Evolutionary conservation across 495 filamentous ascomycete genomes (phyloP), one percentile per base, ranked within the genome.

Genomic region (Xylaria sp.): DNA sequence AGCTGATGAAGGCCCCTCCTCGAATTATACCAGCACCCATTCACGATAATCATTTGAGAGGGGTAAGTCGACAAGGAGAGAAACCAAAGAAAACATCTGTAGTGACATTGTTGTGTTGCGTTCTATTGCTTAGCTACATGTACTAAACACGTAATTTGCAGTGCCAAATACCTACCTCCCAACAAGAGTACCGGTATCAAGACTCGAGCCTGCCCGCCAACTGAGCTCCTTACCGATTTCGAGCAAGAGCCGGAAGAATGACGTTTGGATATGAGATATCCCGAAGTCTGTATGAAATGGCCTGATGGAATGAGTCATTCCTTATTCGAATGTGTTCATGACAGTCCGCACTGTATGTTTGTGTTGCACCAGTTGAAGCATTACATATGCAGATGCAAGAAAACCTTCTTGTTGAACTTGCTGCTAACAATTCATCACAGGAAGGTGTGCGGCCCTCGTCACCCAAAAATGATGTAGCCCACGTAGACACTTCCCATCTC

Each of bases 401-500:
- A 37, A 5, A 15, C 59, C 59, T 62, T 62, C 59, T 62, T 14
- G 33, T 40, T 40, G 31, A 59, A 37, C 35, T n/a, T 41, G 33
- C 58, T 24, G 26, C 58, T 61, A 14, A 61, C 37, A 43, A 14
- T 37, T 41, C 35, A 24, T 15, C n/a, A 1, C 12, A 41, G 37
- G 58, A 61, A 61, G 26, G 31, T 11, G 19, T 31, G 33, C 55
- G 29, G n/a, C 26, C 26, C 5, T 55, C 33, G 17, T 59, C 19
- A 37, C 11, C 2, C 19, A 19, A 59, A 2, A 40, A n/a, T n/a
- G 31, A 12, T 12, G 33, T 37, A 35, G 57, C 31, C 7, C 12
- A 17, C 12, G n/a, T n/a, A 50, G 26, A 26, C 52, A 55, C 52
- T 17, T 15, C 31, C 52, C 24, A 14, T 29, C 4, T 55, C 5